These are phyloP conservation scores for Debaryomyces psychrophilus DNA, from an alignment of 1,139 yeast species.

Conservation along the genomic window DNA sequence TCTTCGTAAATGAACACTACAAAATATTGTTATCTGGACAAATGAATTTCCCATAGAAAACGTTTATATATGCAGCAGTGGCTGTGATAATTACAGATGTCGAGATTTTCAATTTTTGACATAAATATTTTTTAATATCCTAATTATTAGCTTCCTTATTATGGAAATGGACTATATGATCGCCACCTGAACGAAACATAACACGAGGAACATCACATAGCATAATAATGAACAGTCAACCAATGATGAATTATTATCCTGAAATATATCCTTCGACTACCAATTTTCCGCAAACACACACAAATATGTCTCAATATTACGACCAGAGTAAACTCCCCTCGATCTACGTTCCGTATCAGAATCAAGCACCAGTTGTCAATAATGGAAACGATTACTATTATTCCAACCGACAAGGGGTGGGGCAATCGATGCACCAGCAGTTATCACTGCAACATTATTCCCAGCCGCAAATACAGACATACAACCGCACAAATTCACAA, in stretches of 20 bases:
- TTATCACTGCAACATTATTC: neutral
- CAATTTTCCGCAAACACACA: neutral
- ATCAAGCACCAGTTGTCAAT: neutral
- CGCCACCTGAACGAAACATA: neutral
- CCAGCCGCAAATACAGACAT: neutral
- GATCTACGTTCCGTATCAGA: constrained; percentile 5
- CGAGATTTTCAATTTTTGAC: constrained; percentile 7
- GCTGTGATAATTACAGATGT: constrained; percentile 7
- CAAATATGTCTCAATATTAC: constrained; percentile 1
- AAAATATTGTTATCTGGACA: constrained; percentile 4
- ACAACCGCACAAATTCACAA: neutral
- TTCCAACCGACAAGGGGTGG: constrained; percentile 1
- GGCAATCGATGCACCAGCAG: constrained; percentile 1
- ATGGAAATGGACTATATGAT: neutral
- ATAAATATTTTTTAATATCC: constrained; percentile 8
- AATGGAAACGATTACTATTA: constrained; percentile 1
- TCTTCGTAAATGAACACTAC: constrained; percentile 1
- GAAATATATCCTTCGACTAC: constrained; percentile 1
- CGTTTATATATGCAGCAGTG: constrained; percentile 2
- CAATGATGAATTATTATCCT: constrained; percentile 2
- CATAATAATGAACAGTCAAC: constrained; percentile 1
- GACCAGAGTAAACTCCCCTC: constrained; percentile 6
- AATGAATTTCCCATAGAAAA: neutral
- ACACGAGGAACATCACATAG: neutral
- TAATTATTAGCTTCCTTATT: neutral